phyloP scores from a whole-genome alignment of 2,329 filamentous ascomycete species.

The Ophiostoma novo-ulmi region DNA sequence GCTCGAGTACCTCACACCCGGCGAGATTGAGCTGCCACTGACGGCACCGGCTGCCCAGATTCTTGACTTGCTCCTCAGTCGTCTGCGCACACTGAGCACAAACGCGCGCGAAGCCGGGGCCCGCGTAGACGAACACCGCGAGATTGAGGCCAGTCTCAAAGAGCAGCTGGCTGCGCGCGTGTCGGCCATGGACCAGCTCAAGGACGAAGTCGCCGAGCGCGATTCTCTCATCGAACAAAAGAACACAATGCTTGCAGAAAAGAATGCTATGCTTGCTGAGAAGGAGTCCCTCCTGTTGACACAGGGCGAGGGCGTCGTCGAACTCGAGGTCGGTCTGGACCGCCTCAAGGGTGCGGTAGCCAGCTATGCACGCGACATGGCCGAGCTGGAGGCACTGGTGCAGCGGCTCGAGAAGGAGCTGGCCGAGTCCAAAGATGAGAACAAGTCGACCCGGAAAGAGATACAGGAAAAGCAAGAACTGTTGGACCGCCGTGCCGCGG shows the following conservation, averaged over 20 bases:
- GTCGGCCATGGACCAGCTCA: conserved; percentile 46
- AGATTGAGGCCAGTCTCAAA: conserved; percentile 50
- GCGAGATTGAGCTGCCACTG: conserved; percentile 51
- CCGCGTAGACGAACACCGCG: conserved; percentile 57
- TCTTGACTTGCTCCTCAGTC: conserved; percentile 49
- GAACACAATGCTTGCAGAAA: conserved; percentile 17
- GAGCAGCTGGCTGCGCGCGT: conserved; percentile 53
- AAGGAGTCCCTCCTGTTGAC: conserved; percentile 28
- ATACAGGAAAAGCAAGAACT: conserved; percentile 20
- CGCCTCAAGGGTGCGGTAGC: conserved; percentile 49
- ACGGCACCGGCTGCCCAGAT: conserved; percentile 51
- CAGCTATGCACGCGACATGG: conserved; percentile 50
- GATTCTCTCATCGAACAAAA: conserved; percentile 29
- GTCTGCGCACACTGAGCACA: conserved; percentile 47
- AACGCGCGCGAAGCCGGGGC: conserved; percentile 46
- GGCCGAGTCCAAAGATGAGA: conserved; percentile 23
- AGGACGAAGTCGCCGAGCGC: conserved; percentile 36
- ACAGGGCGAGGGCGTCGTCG: conserved; percentile 40
- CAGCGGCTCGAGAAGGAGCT: conserved; percentile 43
- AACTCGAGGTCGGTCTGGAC: conserved; percentile 47
- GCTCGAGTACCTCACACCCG: conserved; percentile 57
- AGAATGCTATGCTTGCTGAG: conserved; percentile 10
- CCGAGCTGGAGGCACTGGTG: conserved; percentile 50
- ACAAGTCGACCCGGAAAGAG: not conserved
- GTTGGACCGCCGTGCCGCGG: not conserved